Conservation (phyloP, 2,329 filamentous ascomycete genomes). For the Calonectria pteridis region DNA sequence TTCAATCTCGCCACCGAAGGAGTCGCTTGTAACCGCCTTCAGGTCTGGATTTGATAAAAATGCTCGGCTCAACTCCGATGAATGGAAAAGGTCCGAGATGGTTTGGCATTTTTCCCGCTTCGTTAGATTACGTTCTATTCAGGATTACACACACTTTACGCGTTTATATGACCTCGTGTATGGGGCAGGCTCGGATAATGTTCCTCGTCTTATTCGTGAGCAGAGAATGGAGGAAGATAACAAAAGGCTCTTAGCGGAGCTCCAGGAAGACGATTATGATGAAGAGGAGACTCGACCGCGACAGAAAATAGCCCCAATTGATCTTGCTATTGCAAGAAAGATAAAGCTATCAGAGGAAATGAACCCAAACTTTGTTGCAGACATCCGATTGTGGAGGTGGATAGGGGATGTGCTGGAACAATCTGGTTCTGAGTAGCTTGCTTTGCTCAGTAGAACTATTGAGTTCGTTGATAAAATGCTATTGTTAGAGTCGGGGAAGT, state of each 20-base stretch:
- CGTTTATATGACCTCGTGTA: conserved; percentile 32
- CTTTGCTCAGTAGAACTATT: too few species aligned
- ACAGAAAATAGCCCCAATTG: not conserved
- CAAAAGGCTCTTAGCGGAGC: conserved; percentile 19
- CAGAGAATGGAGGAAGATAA: conserved; percentile 14
- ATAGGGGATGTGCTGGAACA: not conserved
- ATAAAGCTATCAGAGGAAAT: not conserved
- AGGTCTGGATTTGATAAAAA: conserved; percentile 19
- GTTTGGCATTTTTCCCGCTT: conserved; percentile 38
- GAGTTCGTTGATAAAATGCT: too few species aligned
- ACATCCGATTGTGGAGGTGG: conserved; percentile 12
- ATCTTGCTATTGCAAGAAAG: conserved; percentile 17
- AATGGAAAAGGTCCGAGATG: conserved; percentile 28
- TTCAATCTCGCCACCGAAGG: not conserved
- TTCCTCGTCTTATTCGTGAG: conserved; percentile 24
- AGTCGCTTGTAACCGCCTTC: conserved; percentile 25
- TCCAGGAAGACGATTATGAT: conserved; percentile 29
- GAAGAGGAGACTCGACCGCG: not conserved
- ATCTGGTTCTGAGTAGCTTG: not conserved
- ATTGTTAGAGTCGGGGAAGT: too few species aligned
- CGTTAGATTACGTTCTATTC: conserved; percentile 34
- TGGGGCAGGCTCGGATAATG: conserved; percentile 3
- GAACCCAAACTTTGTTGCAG: conserved; percentile 13
- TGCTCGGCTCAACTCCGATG: not conserved
- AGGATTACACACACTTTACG: conserved; percentile 35